Conservation (phyloP, 2,329 filamentous ascomycete genomes). For the Stagonosporopsis vannaccii region DNA sequence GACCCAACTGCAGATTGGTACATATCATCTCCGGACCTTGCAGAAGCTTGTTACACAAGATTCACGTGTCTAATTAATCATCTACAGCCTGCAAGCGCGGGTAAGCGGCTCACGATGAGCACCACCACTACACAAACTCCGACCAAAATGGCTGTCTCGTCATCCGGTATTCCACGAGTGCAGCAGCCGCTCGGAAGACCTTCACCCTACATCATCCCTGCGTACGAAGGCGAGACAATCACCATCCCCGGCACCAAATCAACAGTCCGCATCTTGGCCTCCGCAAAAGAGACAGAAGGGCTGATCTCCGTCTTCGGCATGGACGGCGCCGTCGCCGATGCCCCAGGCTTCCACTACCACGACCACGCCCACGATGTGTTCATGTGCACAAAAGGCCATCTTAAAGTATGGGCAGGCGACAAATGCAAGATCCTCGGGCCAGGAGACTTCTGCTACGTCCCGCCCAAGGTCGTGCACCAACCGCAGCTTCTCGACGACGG, state of each 20-base stretch:
- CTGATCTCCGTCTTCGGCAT: constrained; percentile 28
- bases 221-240: constrained; percentile 25
- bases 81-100: not conserved
- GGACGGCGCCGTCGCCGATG: constrained; percentile 27
- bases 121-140: constrained; percentile 2
- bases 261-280: constrained; percentile 26
- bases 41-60: not conserved
- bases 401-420: constrained; percentile 29
- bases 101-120: not conserved
- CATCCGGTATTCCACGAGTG: constrained; percentile 16
- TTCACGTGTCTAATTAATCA: not conserved
- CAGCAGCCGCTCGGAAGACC: constrained; percentile 18
- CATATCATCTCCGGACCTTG: not conserved
- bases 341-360: constrained; percentile 32
- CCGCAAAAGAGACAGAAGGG: constrained; percentile 24
- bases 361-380: constrained; percentile 30
- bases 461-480: constrained; percentile 27
- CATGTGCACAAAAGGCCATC: constrained; percentile 28
- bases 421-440: constrained; percentile 26
- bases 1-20: not conserved
- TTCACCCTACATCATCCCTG: constrained; percentile 25
- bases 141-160: constrained; percentile 7
- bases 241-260: constrained; percentile 28
- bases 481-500: constrained; percentile 24
- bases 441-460: constrained; percentile 31